These are phyloP conservation scores for Diatrype stigma DNA, from an alignment of 2,329 filamentous ascomycete species.

Conservation along the genomic window DNA sequence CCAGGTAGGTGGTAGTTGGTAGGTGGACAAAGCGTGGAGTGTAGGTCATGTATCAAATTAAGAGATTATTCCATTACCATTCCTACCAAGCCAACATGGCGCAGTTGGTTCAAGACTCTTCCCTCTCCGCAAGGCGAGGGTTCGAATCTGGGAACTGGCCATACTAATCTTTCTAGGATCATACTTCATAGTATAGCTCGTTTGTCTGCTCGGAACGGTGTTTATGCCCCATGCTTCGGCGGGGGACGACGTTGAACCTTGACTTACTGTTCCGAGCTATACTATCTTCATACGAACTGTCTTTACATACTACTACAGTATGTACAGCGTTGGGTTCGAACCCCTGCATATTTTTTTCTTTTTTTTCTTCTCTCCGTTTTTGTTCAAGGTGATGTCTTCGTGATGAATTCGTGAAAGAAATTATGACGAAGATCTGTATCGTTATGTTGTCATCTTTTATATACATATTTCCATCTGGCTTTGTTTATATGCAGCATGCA, in stretches of 20 bases:
- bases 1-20: not conserved
- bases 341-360: not conserved
- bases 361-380: not conserved
- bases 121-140: not conserved
- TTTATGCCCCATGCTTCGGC: conserved; percentile 4
- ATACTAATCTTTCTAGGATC: conserved; percentile 1
- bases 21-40: no score
- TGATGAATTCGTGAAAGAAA: no score
- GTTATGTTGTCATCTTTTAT: no score
- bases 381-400: no score
- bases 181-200: conserved; percentile 2
- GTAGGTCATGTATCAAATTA: not conserved
- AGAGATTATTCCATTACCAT: not conserved
- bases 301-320: not conserved
- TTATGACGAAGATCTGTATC: no score
- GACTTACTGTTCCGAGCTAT: conserved; percentile 6
- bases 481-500: no score
- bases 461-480: no score
- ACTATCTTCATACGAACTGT: conserved; percentile 1
- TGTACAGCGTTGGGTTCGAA: conserved; percentile 4
- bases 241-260: conserved; percentile 3
- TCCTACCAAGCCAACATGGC: not conserved
- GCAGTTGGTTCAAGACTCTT: not conserved
- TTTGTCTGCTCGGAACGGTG: conserved; percentile 4
- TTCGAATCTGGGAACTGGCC: conserved; percentile 2